These are phyloP conservation scores for Melocanna baccifera DNA, from an alignment of 176 grass and related monocot species.

Conservation along the genomic window DNA sequence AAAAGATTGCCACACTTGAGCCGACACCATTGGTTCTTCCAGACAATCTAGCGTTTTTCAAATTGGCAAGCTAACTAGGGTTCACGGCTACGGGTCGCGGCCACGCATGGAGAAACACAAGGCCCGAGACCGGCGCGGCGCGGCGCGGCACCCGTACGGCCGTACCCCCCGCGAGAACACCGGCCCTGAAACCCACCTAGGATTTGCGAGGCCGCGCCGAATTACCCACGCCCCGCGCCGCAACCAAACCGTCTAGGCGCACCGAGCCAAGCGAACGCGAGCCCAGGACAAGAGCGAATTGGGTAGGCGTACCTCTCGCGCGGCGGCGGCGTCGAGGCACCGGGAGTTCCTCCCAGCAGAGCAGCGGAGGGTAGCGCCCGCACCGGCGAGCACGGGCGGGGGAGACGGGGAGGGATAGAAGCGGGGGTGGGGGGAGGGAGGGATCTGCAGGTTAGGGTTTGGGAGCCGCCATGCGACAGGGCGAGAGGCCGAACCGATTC, in stretches of 20 bases:
- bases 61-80: background rate
- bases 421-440: background rate
- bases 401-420: background rate
- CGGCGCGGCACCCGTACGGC: background rate
- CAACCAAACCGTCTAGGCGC: background rate
- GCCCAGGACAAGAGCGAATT: background rate
- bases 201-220: background rate
- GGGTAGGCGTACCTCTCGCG: conserved; percentile 25
- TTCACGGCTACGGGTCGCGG: background rate
- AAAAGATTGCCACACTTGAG: background rate
- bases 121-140: background rate
- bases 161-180: background rate
- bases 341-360: background rate
- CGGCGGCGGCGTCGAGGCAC: background rate
- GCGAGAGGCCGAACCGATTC: background rate
- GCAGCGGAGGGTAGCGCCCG: background rate
- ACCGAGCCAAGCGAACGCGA: background rate
- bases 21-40: background rate
- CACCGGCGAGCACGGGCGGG: background rate
- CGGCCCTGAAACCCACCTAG: background rate
- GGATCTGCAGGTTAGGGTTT: conserved; percentile 54
- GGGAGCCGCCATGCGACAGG: conserved; percentile 29
- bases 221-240: background rate
- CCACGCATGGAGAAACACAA: background rate
- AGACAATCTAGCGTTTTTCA: background rate